These are phyloP conservation scores for Blastobotrys illinoisensis DNA, from an alignment of 1,139 yeast species.

Conservation along the genomic window DNA sequence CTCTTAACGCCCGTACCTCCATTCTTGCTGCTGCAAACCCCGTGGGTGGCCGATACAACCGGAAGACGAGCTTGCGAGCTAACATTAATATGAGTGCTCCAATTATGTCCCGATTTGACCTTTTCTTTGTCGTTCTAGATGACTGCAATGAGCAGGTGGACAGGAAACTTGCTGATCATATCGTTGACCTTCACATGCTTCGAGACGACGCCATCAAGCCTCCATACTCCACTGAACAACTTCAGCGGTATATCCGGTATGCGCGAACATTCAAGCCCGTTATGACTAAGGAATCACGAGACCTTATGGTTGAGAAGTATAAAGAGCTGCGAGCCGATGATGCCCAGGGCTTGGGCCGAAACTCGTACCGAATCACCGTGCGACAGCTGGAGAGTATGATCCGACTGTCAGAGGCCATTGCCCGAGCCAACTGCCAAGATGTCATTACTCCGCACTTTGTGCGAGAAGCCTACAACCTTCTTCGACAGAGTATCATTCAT, in stretches of 20 bases:
- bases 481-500: slow-evolving; percentile 86
- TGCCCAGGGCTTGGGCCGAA: slow-evolving; percentile 83
- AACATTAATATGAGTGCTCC: slow-evolving; percentile 98
- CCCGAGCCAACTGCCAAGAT: slow-evolving; percentile 92
- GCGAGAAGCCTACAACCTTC: slow-evolving; percentile 85
- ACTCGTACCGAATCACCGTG: slow-evolving; percentile 88
- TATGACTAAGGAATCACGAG: slow-evolving; percentile 77
- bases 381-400: slow-evolving; percentile 93
- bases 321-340: slow-evolving; percentile 87
- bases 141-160: slow-evolving; percentile 92
- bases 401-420: slow-evolving; percentile 92
- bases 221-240: slow-evolving; percentile 84
- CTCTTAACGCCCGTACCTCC: slow-evolving; percentile 91
- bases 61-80: slow-evolving; percentile 76
- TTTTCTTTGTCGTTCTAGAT: slow-evolving; percentile 90
- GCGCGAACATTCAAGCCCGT: slow-evolving; percentile 92
- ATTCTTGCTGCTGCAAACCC: slow-evolving; percentile 98
- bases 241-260: slow-evolving; percentile 81
- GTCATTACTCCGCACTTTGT: slow-evolving; percentile 83
- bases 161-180: slow-evolving; percentile 84
- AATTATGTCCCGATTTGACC: slow-evolving; percentile 95
- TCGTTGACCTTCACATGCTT: slow-evolving; percentile 87
- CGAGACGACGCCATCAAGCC: slow-evolving; percentile 88
- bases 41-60: slow-evolving; percentile 88
- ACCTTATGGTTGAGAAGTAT: slow-evolving; percentile 69